Conservation (phyloP, 129 eudicot species). For the Oenanthe sinensis region DNA sequence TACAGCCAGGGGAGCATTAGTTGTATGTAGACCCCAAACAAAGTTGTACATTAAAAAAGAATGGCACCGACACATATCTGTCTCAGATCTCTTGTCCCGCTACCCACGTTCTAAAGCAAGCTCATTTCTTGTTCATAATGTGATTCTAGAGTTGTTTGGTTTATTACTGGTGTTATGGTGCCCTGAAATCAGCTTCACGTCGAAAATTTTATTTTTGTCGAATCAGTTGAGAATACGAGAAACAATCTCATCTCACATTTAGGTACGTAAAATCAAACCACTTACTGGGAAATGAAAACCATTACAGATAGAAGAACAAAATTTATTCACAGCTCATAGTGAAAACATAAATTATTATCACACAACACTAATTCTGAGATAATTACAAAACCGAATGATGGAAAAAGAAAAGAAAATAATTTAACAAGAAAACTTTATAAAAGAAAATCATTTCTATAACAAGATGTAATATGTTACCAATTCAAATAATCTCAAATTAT, state of each 20-base stretch:
- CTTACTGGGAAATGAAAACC: background rate
- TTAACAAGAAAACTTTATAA: constrained; percentile 1
- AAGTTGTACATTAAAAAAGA: background rate
- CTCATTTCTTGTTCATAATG: background rate
- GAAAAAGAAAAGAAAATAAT: constrained; percentile 26
- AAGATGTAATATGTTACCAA: background rate
- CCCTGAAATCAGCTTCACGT: background rate
- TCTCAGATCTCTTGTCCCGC: background rate
- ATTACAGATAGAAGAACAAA: background rate
- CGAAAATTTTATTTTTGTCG: background rate
- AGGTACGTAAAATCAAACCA: background rate
- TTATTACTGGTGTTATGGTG: background rate
- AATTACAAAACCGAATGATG: constrained; percentile 17
- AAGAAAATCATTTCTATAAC: constrained; percentile 5
- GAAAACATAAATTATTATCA: constrained; percentile 8
- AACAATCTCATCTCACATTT: too few species aligned
- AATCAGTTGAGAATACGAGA: background rate
- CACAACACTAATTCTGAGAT: constrained; percentile 1
- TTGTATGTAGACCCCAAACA: background rate
- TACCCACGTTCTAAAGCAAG: background rate
- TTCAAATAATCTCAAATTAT: background rate
- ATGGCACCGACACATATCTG: constrained; percentile 10
- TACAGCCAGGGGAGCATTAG: constrained; percentile 6
- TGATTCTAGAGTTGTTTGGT: background rate
- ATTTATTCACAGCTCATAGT: constrained; percentile 7